Percentiles rank a stretch among this genome's conserved stretches.
These are phyloP conservation scores for Anthoceros angustus DNA, from an alignment of 225 moss, liverwort and hornwort species.

Conservation along the genomic window DNA sequence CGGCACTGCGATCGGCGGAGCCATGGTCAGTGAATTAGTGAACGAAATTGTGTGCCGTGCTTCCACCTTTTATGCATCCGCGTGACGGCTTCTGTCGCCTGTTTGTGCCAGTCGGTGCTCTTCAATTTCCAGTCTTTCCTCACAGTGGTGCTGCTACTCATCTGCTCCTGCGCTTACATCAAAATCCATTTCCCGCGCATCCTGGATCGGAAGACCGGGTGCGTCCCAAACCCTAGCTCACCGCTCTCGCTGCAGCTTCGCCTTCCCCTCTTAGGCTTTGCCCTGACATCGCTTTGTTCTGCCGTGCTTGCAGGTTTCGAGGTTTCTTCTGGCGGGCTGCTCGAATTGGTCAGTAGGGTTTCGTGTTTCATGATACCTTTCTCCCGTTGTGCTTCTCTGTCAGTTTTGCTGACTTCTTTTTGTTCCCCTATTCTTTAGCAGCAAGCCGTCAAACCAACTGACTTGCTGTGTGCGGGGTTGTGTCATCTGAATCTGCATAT, in stretches of 20 bases:
- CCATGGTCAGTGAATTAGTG: too few species aligned
- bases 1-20: too few species aligned
- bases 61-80: too few species aligned
- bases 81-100: not conserved
- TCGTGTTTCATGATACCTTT: not conserved
- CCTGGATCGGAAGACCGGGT: slow-evolving; percentile 78
- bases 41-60: too few species aligned
- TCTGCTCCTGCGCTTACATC: slow-evolving; percentile 96
- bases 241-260: slow-evolving; percentile 5
- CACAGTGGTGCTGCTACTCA: slow-evolving; percentile 92
- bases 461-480: not conserved
- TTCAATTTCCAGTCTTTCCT: slow-evolving; percentile 93
- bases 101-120: slow-evolving; percentile 61
- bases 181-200: slow-evolving; percentile 75
- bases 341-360: slow-evolving; percentile 41
- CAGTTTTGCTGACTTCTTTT: not conserved
- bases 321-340: slow-evolving; percentile 99
- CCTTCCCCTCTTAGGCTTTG: not conserved
- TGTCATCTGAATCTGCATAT: not conserved
- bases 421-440: not conserved
- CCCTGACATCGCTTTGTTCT: too few species aligned
- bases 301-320: slow-evolving; percentile 42
- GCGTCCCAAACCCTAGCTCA: slow-evolving; percentile 9
- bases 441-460: not conserved
- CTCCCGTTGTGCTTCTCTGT: not conserved